phyloP scores from a whole-genome alignment of 495 filamentous ascomycete species.

The Trichoderma virens region DNA sequence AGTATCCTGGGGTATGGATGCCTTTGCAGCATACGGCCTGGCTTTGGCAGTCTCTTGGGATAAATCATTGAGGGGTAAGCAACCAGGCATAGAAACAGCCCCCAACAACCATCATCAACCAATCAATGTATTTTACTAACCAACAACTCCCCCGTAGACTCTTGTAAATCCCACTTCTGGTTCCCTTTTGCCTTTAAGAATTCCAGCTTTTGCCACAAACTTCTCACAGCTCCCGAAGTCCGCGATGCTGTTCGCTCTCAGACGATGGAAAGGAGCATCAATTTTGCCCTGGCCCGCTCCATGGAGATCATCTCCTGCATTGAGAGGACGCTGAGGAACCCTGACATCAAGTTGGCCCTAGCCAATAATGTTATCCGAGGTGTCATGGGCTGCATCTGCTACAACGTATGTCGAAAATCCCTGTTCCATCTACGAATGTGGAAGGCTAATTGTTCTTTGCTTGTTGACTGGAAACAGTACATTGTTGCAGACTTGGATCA shows the following conservation, averaged over 20 bases:
- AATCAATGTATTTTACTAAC: not conserved
- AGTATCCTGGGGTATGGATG: not conserved
- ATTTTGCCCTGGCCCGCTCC: not conserved
- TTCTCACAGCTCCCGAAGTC: not conserved
- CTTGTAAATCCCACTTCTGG: not conserved
- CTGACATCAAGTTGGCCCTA: not conserved
- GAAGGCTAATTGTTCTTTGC: not conserved
- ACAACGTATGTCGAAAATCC: not conserved
- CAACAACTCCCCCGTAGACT: not conserved
- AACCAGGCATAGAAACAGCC: not conserved
- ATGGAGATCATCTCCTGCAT: not conserved
- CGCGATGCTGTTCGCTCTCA: not conserved
- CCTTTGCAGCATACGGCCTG: not conserved
- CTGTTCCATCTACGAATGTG: no score
- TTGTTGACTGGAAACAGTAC: not conserved
- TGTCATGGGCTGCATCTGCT: conserved; percentile 3
- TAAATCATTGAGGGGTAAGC: not conserved
- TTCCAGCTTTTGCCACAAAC: not conserved
- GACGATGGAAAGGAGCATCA: not conserved
- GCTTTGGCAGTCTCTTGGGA: not conserved
- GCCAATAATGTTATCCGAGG: not conserved
- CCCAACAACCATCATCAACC: not conserved
- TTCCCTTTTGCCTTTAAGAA: not conserved
- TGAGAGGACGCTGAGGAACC: not conserved
- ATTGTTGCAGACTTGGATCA: not conserved